phyloP scores from a whole-genome alignment of 306 rosid genomes.

The apple (Malus domestica) region DNA sequence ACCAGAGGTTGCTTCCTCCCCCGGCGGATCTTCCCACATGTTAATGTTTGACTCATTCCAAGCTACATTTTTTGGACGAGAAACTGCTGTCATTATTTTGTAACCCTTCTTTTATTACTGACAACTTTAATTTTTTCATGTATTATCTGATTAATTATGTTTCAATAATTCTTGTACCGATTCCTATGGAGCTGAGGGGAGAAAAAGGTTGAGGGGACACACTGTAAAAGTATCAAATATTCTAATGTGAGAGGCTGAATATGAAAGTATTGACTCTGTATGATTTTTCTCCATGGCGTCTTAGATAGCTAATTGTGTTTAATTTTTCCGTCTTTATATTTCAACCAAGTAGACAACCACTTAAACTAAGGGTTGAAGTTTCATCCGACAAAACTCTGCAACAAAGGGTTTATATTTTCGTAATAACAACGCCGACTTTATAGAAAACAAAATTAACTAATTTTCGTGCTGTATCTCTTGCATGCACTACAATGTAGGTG shows the following conservation, averaged over 20 bases:
- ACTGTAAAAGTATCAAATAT: neutral
- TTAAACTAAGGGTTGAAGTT: neutral
- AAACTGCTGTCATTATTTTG: neutral
- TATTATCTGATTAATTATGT: neutral
- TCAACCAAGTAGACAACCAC: neutral
- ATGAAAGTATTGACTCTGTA: neutral
- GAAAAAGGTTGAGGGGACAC: neutral
- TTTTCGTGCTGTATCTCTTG: neutral
- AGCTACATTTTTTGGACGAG: neutral
- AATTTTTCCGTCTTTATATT: neutral
- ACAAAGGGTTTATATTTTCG: neutral
- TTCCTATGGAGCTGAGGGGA: neutral
- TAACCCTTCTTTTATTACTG: neutral
- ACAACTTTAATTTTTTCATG: neutral
- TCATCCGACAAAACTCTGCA: neutral
- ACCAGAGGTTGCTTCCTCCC: conserved; percentile 54
- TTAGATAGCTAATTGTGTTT: neutral
- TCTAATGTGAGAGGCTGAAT: neutral
- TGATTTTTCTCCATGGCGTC: neutral
- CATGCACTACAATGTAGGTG: neutral
- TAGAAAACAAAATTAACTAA: neutral
- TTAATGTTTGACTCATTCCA: neutral
- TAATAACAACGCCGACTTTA: neutral
- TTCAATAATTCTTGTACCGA: neutral
- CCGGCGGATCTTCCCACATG: conserved; percentile 68